Evolutionary conservation across 129 eudicot species (phyloP).

Genomic region (Silybum marianum): DNA sequence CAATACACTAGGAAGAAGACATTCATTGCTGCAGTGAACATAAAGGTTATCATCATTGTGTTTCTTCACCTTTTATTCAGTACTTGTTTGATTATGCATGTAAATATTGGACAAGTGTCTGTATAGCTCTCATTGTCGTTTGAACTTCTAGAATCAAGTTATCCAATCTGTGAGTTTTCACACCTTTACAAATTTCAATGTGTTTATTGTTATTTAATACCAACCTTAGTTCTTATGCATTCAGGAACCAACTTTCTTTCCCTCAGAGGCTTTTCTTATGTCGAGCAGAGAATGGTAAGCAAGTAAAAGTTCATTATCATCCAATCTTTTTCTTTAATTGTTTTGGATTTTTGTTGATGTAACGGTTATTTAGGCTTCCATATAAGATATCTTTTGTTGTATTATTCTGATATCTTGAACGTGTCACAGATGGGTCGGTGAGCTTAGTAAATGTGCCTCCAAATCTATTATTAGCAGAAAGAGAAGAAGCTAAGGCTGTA

Average conservation of each 20-base stretch:
- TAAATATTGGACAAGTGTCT: background rate
- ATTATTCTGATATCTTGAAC: constrained; percentile 33
- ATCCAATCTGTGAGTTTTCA: background rate
- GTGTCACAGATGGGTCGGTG: constrained; percentile 57
- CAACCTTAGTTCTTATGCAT: constrained; percentile 22
- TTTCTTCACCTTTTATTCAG: constrained; percentile 2
- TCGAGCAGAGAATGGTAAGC: constrained; percentile 59
- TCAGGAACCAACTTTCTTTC: constrained; percentile 54
- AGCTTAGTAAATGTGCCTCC: constrained; percentile 69
- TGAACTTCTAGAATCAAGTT: background rate
- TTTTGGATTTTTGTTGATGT: constrained; percentile 6
- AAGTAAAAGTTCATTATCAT: constrained; percentile 19
- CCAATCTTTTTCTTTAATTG: constrained; percentile 4
- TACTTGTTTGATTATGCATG: background rate
- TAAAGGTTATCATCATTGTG: background rate
- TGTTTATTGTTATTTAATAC: constrained; percentile 22
- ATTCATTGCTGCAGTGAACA: background rate
- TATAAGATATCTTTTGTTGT: background rate
- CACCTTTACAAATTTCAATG: background rate
- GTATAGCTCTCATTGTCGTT: background rate
- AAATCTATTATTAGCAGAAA: constrained; percentile 71
- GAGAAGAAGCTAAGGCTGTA: constrained; percentile 95
- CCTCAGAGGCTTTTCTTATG: constrained; percentile 59
- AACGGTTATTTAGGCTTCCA: background rate
- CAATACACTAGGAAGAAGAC: background rate